These are phyloP conservation scores for Penicillium salamii DNA, from an alignment of 495 filamentous ascomycete species.

Conservation along the genomic window DNA sequence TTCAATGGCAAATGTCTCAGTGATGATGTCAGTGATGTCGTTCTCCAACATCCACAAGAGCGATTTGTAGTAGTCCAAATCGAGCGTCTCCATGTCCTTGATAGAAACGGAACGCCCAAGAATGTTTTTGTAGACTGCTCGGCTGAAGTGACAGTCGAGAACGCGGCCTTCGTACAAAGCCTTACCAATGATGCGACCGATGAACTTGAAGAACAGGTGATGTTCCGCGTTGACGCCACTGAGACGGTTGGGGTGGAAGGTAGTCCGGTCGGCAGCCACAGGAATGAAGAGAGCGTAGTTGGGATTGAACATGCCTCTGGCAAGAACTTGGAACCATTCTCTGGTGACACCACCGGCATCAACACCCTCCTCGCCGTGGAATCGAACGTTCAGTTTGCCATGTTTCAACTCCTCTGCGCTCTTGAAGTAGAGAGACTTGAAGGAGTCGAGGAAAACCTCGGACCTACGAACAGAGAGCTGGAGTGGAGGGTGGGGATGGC, in stretches of 20 bases:
- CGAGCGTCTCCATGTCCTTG: slow-evolving; percentile 99
- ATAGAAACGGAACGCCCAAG: slow-evolving; percentile 91
- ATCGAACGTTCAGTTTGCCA: slow-evolving; percentile 95
- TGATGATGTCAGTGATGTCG: slow-evolving; percentile 97
- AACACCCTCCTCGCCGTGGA: slow-evolving; percentile 96
- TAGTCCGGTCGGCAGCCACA: slow-evolving; percentile 96
- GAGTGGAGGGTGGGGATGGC: slow-evolving; percentile 69
- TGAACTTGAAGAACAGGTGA: slow-evolving; percentile 98
- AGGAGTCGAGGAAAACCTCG: slow-evolving; percentile 97
- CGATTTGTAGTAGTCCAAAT: slow-evolving; percentile 99
- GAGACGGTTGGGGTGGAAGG: slow-evolving; percentile 94
- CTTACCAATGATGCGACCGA: slow-evolving; percentile 97
- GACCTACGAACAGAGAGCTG: slow-evolving; percentile 90
- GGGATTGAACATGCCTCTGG: slow-evolving; percentile 98
- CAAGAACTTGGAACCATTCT: slow-evolving; percentile 99
- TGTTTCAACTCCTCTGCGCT: slow-evolving; percentile 93
- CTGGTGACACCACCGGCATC: slow-evolving; percentile 97
- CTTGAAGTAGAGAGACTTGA: slow-evolving; percentile 95
- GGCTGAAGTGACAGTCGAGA: slow-evolving; percentile 97
- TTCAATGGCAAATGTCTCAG: slow-evolving; percentile 94
- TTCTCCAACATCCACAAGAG: slow-evolving; percentile 98
- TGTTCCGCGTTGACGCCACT: slow-evolving; percentile 95
- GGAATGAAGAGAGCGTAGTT: slow-evolving; percentile 96
- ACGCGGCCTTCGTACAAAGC: slow-evolving; percentile 95
- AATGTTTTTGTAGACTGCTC: slow-evolving; percentile 97